These are phyloP conservation scores for Nemophila menziesii DNA, from an alignment of 257 asterid species.

Conservation along the genomic window DNA sequence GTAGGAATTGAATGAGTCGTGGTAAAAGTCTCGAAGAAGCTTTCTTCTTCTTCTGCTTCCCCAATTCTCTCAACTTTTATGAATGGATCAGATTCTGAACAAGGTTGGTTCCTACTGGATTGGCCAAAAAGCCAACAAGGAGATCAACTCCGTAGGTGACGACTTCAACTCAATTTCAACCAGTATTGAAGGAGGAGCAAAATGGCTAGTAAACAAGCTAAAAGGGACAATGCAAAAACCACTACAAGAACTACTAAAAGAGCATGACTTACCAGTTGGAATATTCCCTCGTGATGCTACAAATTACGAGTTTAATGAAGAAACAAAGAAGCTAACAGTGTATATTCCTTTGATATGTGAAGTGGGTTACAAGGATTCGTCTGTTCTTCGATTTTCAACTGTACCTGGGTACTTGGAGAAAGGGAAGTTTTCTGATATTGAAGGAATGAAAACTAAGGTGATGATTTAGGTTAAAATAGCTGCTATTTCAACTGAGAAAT, in stretches of 20 bases:
- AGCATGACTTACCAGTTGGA: slow-evolving; percentile 57
- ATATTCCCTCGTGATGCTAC: slow-evolving; percentile 58
- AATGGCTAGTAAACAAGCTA: slow-evolving; percentile 61
- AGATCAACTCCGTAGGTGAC: slow-evolving; percentile 57
- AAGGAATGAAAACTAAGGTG: slow-evolving; percentile 79
- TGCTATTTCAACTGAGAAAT: slow-evolving; percentile 44
- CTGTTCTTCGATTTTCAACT: slow-evolving; percentile 38
- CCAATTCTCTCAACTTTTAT: not conserved
- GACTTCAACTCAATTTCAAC: slow-evolving; percentile 57
- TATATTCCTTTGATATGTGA: slow-evolving; percentile 65
- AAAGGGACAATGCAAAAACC: slow-evolving; percentile 19
- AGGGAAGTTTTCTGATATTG: slow-evolving; percentile 59
- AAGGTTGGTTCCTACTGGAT: slow-evolving; percentile 85
- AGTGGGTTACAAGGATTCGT: slow-evolving; percentile 64
- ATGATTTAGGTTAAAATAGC: slow-evolving; percentile 76
- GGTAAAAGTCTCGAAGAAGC: slow-evolving; percentile 7
- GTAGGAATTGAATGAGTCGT: not conserved
- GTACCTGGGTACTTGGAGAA: slow-evolving; percentile 62
- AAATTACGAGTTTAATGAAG: slow-evolving; percentile 51
- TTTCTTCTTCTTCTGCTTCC: not conserved
- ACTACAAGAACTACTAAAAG: slow-evolving; percentile 56
- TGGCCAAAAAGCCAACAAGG: slow-evolving; percentile 63
- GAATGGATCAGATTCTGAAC: slow-evolving; percentile 77
- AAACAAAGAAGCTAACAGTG: slow-evolving; percentile 44
- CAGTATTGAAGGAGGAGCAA: slow-evolving; percentile 70